Evolutionary conservation across 73 alveolate species (phyloP).

Genomic region (Blepharisma stoltei): DNA sequence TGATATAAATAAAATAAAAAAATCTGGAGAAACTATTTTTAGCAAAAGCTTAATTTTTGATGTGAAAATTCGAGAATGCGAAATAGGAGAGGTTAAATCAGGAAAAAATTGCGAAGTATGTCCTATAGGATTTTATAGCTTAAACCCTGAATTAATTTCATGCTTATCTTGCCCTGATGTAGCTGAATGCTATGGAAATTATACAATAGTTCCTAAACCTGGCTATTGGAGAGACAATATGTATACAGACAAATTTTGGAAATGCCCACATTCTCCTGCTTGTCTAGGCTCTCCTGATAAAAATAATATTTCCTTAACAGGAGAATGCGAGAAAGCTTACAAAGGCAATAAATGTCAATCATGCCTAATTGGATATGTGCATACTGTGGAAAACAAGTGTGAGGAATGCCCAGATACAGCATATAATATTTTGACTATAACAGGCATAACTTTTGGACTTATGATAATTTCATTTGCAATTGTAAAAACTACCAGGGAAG

Average conservation of each 20-base stretch:
- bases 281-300: constrained; percentile 11
- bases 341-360: constrained; percentile 36
- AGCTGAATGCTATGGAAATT: constrained; percentile 41
- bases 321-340: constrained; percentile 38
- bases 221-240: constrained; percentile 40
- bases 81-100: background rate
- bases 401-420: constrained; percentile 34
- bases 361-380: constrained; percentile 26
- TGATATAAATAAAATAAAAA: background rate
- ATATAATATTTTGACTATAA: background rate
- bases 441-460: background rate
- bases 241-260: constrained; percentile 1
- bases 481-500: constrained; percentile 32
- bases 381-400: constrained; percentile 26
- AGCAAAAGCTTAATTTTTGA: background rate
- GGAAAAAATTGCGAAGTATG: background rate
- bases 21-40: background rate
- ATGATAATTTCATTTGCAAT: background rate
- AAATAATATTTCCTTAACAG: constrained; percentile 14
- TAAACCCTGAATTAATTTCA: background rate
- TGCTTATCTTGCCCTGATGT: constrained; percentile 24
- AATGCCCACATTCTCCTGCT: constrained; percentile 27
- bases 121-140: background rate
- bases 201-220: constrained; percentile 34
- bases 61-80: background rate